phyloP scores from a whole-genome alignment of 257 asterid genomes.

The Henckelia pumila region DNA sequence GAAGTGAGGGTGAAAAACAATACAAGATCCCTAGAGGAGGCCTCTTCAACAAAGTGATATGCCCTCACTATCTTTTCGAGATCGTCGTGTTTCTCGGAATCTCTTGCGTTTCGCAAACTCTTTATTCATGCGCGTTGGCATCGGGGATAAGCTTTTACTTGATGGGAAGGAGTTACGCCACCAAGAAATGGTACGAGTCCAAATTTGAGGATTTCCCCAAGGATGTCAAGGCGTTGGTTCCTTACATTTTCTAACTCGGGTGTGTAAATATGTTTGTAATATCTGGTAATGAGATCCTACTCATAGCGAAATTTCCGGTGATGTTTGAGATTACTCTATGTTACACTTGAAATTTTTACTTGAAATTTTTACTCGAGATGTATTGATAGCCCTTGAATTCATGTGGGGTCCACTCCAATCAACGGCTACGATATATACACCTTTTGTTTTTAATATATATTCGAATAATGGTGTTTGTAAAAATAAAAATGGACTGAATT shows the following conservation, averaged over 20 bases:
- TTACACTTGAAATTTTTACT: no score
- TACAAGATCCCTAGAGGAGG: conserved; percentile 70
- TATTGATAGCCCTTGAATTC: no score
- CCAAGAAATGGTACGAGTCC: conserved; percentile 68
- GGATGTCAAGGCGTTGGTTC: conserved; percentile 63
- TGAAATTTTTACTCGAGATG: no score
- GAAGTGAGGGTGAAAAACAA: conserved; percentile 45
- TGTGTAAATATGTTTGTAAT: no score
- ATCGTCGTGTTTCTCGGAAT: conserved; percentile 46
- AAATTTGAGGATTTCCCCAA: conserved; percentile 66
- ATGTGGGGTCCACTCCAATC: no score
- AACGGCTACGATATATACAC: no score
- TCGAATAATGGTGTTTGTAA: no score
- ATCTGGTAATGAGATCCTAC: no score
- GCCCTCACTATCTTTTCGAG: conserved; percentile 80
- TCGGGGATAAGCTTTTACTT: conserved; percentile 45
- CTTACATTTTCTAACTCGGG: conserved; percentile 56
- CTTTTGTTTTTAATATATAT: no score
- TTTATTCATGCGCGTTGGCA: conserved; percentile 33
- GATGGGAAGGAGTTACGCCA: conserved; percentile 51
- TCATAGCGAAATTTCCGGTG: no score
- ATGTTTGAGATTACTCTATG: no score
- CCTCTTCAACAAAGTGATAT: conserved; percentile 51
- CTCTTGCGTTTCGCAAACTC: conserved; percentile 52
- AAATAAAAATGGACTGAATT: no score